Evolutionary conservation across 345 rosid species (phyloP).

Genomic region (Pistacia integerrima): DNA sequence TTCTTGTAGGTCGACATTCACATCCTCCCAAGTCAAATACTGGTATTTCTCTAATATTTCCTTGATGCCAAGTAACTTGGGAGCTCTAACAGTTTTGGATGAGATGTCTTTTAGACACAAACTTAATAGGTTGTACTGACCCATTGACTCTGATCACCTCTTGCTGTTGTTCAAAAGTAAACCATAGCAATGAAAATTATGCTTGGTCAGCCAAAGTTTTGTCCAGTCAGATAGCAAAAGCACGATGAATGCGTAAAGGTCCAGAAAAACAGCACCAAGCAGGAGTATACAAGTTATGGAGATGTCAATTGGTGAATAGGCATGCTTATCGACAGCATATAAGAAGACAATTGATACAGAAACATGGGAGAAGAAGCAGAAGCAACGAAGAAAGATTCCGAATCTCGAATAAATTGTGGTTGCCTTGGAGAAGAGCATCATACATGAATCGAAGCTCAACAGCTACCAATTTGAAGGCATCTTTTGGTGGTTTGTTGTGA

Average conservation of each 20-base stretch:
- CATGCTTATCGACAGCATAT: background rate
- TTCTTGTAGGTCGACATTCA: background rate
- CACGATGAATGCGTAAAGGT: background rate
- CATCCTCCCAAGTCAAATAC: too few species aligned
- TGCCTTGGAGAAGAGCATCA: too few species aligned
- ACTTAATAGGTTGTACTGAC: constrained; percentile 21
- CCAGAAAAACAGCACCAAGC: constrained; percentile 17
- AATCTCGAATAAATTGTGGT: too few species aligned
- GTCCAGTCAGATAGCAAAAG: constrained; percentile 22
- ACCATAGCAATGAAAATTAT: too few species aligned
- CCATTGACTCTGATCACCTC: background rate
- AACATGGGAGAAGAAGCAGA: constrained; percentile 10
- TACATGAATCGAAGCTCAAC: too few species aligned
- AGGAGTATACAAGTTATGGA: constrained; percentile 15
- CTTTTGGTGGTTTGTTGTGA: too few species aligned
- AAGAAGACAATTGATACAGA: constrained; percentile 18
- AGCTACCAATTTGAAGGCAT: too few species aligned
- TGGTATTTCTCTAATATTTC: too few species aligned
- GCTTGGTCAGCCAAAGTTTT: constrained; percentile 15
- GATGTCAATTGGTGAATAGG: background rate
- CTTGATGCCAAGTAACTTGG: too few species aligned
- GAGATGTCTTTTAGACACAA: background rate
- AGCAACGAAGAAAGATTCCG: constrained; percentile 5
- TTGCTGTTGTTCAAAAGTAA: too few species aligned
- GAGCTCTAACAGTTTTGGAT: too few species aligned